A percentile compares a stretch with the other conserved stretches of the same genome.
Evolutionary conservation across 75 land plant species (phyloP).

Genomic region (Sequoia sempervirens): DNA sequence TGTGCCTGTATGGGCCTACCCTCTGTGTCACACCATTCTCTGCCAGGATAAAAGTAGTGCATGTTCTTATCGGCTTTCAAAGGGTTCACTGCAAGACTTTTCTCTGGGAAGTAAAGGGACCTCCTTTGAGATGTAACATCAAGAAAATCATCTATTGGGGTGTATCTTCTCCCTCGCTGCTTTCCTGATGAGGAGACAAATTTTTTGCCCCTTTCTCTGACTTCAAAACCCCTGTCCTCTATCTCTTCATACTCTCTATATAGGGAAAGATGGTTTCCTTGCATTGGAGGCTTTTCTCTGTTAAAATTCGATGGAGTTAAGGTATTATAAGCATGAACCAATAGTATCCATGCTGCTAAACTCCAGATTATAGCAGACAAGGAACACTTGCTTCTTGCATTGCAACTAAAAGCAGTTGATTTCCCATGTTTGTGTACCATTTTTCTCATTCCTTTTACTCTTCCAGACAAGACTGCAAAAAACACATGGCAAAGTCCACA

Average conservation of each 20-base stretch:
- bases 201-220: slow-evolving; percentile 42
- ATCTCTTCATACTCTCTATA: slow-evolving; percentile 49
- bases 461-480: slow-evolving; percentile 11
- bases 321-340: slow-evolving; percentile 58
- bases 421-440: slow-evolving; percentile 61
- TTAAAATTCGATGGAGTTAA: slow-evolving; percentile 24
- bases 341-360: slow-evolving; percentile 62
- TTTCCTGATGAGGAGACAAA: slow-evolving; percentile 44
- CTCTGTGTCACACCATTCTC: slow-evolving; percentile 85
- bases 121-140: slow-evolving; percentile 59
- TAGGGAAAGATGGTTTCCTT: slow-evolving; percentile 17
- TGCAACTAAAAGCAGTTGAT: slow-evolving; percentile 55
- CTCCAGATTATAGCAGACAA: slow-evolving; percentile 62
- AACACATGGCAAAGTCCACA: background rate
- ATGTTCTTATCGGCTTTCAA: slow-evolving; percentile 34
- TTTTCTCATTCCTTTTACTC: slow-evolving; percentile 22
- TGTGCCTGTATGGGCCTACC: slow-evolving; percentile 96
- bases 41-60: slow-evolving; percentile 63
- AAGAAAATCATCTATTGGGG: slow-evolving; percentile 63
- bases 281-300: slow-evolving; percentile 18
- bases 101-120: slow-evolving; percentile 62
- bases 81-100: slow-evolving; percentile 61
- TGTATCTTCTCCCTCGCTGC: slow-evolving; percentile 37
- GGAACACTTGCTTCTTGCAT: slow-evolving; percentile 70
- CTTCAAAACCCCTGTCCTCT: slow-evolving; percentile 57